A percentile compares a stretch with the other conserved stretches of the same genome.
These are phyloP conservation scores for Diophrys sp. DNA, from an alignment of 73 alveolate genomes.

Conservation along the genomic window DNA sequence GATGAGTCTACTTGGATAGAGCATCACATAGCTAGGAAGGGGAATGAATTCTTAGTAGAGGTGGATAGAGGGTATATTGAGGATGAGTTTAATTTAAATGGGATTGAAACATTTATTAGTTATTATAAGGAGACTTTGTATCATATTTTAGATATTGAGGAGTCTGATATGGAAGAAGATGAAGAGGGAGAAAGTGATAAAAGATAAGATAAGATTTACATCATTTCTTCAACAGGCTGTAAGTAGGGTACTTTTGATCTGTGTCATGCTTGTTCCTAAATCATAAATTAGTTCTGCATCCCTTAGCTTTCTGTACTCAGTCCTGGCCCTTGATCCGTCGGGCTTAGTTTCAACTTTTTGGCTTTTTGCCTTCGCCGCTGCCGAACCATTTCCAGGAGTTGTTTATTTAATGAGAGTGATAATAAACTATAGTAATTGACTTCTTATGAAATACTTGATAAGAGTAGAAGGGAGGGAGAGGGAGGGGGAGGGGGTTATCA, in stretches of 20 bases:
- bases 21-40: conserved; percentile 1
- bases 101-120: not conserved
- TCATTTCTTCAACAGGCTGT: not conserved
- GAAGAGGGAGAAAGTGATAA: not conserved
- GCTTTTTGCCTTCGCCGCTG: not conserved
- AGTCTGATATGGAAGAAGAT: not conserved
- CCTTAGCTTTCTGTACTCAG: too few relatives aligned
- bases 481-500: conserved; percentile 13
- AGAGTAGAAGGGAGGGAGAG: conserved; percentile 9
- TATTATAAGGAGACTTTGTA: not conserved
- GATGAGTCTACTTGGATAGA: conserved; percentile 47
- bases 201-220: too few relatives aligned
- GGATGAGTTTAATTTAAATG: conserved; percentile 2
- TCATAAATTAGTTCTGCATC: too few relatives aligned
- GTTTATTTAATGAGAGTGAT: not conserved
- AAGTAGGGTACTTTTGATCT: too few relatives aligned
- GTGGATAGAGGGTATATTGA: conserved; percentile 46
- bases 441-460: not conserved
- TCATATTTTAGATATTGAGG: conserved; percentile 1
- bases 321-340: too few relatives aligned
- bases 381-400: too few relatives aligned
- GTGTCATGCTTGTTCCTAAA: too few relatives aligned
- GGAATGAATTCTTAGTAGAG: conserved; percentile 57
- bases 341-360: not conserved
- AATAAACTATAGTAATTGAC: not conserved